These are phyloP conservation scores for Boletus tomentosulus DNA, from an alignment of 768 basidiomycete species.

Conservation along the genomic window DNA sequence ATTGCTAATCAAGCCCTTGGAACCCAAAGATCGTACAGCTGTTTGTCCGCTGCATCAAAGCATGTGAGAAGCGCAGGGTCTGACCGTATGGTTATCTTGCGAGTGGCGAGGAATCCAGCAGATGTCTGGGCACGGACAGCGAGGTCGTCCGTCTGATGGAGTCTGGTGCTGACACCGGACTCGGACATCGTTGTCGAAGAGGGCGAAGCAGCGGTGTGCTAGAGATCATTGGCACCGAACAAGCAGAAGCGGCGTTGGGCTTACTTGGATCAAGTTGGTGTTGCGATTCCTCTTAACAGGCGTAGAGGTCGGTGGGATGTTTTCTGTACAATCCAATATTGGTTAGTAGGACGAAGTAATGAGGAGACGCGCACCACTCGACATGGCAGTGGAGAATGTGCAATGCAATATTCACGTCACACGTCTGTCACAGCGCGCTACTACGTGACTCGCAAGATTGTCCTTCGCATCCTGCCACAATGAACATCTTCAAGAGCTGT, in stretches of 20 bases:
- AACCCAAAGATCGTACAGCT: constrained; percentile 76
- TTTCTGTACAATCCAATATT: constrained; percentile 1
- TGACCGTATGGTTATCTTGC: constrained; percentile 49
- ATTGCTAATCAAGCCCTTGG: constrained; percentile 32
- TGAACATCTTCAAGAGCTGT: constrained; percentile 87
- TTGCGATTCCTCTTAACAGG: constrained; percentile 14
- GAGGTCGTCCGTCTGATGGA: constrained; percentile 17
- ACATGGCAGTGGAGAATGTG: constrained; percentile 6
- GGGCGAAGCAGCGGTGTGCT: constrained; percentile 21
- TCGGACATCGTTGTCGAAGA: constrained; percentile 33
- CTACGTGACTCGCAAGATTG: not conserved
- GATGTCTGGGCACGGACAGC: constrained; percentile 17
- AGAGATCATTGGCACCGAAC: not conserved
- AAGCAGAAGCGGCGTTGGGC: not conserved
- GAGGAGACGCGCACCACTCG: constrained; percentile 8
- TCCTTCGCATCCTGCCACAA: constrained; percentile 36
- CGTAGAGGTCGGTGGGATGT: constrained; percentile 3
- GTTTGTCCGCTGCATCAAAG: constrained; percentile 73
- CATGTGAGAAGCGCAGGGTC: constrained; percentile 67
- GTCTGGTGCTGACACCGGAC: constrained; percentile 19
- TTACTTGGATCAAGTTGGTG: constrained; percentile 13
- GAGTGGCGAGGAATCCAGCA: constrained; percentile 25
- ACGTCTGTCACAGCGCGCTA: constrained; percentile 22
- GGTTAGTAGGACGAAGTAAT: not conserved
- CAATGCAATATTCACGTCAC: constrained; percentile 20